Evolutionary conservation across 2,329 filamentous ascomycete species (phyloP).

Genomic region (Fusarium udum): DNA sequence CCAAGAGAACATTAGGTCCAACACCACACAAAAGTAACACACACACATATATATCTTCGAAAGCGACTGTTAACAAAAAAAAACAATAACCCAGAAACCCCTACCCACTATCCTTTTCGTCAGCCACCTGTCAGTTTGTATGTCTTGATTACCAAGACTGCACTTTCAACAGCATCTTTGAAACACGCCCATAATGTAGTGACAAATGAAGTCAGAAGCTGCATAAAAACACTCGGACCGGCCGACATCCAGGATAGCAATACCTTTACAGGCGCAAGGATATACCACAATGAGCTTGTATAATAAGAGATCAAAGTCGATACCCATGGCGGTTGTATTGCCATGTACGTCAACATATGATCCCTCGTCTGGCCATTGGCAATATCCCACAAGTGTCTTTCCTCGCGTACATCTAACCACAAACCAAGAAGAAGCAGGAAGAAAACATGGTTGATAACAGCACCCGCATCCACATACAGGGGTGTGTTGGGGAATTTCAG

Average conservation of each 20-base stretch:
- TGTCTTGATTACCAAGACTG: neutral
- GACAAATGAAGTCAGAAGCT: neutral
- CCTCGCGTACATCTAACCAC: conserved; percentile 29
- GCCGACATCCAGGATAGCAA: neutral
- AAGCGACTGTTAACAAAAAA: neutral
- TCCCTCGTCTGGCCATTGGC: conserved; percentile 46
- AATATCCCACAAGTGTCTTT: conserved; percentile 44
- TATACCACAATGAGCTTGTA: neutral
- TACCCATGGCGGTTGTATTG: conserved; percentile 1
- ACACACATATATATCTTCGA: no score
- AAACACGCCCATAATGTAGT: neutral
- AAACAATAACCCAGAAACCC: neutral
- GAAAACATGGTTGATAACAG: neutral
- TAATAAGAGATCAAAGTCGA: neutral
- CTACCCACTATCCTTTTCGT: neutral
- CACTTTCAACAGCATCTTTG: neutral
- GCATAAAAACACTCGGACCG: neutral
- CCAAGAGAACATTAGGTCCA: neutral
- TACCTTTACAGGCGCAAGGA: neutral
- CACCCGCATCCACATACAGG: neutral
- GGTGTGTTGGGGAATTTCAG: neutral
- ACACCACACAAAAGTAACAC: neutral
- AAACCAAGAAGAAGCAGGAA: conserved; percentile 24
- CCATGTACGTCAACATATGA: conserved; percentile 39
- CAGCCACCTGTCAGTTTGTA: neutral